Conservation (phyloP, 768 basidiomycete genomes). For the Suillus variegatus region DNA sequence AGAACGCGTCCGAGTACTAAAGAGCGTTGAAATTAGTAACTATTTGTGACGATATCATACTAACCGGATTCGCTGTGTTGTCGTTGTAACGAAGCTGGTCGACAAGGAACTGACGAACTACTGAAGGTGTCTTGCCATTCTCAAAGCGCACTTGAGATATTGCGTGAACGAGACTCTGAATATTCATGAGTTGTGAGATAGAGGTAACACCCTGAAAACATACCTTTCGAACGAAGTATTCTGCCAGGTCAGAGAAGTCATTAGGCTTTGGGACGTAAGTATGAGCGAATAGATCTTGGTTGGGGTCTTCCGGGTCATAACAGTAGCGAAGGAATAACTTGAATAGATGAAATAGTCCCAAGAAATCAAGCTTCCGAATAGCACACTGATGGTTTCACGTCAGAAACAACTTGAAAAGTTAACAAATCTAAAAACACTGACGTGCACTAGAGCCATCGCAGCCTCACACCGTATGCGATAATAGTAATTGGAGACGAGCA, state of each 20-base stretch:
- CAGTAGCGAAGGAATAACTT: slow-evolving; percentile 92
- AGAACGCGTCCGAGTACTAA: slow-evolving; percentile 90
- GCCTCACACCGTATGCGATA: slow-evolving; percentile 96
- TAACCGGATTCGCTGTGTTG: slow-evolving; percentile 85
- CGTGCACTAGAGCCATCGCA: slow-evolving; percentile 77
- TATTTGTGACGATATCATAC: slow-evolving; percentile 28
- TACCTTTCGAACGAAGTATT: slow-evolving; percentile 96
- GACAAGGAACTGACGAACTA: slow-evolving; percentile 85
- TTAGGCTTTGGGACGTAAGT: slow-evolving; percentile 95
- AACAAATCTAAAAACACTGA: slow-evolving; percentile 41
- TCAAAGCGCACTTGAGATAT: slow-evolving; percentile 87
- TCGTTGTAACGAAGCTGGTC: slow-evolving; percentile 96
- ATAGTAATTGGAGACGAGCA: slow-evolving; percentile 94
- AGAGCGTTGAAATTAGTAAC: slow-evolving; percentile 13
- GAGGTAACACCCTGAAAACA: slow-evolving; percentile 6
- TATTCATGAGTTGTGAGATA: slow-evolving; percentile 10
- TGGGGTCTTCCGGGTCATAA: slow-evolving; percentile 82
- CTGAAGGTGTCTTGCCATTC: slow-evolving; percentile 81
- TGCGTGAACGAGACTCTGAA: slow-evolving; percentile 74
- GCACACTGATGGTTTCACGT: slow-evolving; percentile 62
- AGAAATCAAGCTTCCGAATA: slow-evolving; percentile 76
- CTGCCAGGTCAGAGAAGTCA: slow-evolving; percentile 86
- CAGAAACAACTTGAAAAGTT: slow-evolving; percentile 13
- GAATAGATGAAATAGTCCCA: slow-evolving; percentile 94
- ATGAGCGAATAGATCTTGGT: slow-evolving; percentile 82